These are phyloP conservation scores for Neobulgaria alba DNA, from an alignment of 2,329 filamentous ascomycete genomes.

Conservation along the genomic window DNA sequence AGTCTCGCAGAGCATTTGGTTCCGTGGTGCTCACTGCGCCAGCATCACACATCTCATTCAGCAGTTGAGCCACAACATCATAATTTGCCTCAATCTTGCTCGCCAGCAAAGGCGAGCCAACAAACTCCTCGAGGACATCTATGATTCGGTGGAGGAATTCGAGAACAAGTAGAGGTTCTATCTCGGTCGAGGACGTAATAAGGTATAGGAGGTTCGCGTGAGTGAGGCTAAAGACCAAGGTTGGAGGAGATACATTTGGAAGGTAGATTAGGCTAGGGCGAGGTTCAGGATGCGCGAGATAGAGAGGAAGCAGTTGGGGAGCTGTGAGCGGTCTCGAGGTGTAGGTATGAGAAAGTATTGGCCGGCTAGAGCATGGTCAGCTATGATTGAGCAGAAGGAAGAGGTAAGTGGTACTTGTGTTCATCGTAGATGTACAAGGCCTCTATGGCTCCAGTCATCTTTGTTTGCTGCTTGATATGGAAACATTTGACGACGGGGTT, in stretches of 20 bases:
- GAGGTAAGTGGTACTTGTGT: conserved; percentile 56
- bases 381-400: conserved; percentile 3
- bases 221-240: conserved; percentile 78
- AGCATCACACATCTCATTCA: conserved; percentile 94
- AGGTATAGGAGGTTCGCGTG: conserved; percentile 84
- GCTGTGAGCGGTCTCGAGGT: conserved; percentile 72
- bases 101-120: conserved; percentile 78
- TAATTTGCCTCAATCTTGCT: conserved; percentile 84
- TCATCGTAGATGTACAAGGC: conserved; percentile 97
- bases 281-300: conserved; percentile 71
- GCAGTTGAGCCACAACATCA: conserved; percentile 85
- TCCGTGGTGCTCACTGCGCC: conserved; percentile 87
- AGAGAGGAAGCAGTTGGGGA: conserved; percentile 70
- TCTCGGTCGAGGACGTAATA: conserved; percentile 75
- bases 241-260: conserved; percentile 72
- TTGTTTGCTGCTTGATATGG: conserved; percentile 24
- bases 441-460: conserved; percentile 82
- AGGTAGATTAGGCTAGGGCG: conserved; percentile 83
- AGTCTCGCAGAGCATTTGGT: conserved; percentile 81
- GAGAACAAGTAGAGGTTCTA: conserved; percentile 80
- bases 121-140: conserved; percentile 88
- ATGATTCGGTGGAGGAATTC: conserved; percentile 92
- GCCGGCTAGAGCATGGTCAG: conserved; percentile 47
- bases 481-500: conserved; percentile 13
- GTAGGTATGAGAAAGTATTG: conserved; percentile 85